Base-by-base conservation (phyloP, 495 filamentous ascomycete genomes). In the Talaromyces proteolyticus region DNA sequence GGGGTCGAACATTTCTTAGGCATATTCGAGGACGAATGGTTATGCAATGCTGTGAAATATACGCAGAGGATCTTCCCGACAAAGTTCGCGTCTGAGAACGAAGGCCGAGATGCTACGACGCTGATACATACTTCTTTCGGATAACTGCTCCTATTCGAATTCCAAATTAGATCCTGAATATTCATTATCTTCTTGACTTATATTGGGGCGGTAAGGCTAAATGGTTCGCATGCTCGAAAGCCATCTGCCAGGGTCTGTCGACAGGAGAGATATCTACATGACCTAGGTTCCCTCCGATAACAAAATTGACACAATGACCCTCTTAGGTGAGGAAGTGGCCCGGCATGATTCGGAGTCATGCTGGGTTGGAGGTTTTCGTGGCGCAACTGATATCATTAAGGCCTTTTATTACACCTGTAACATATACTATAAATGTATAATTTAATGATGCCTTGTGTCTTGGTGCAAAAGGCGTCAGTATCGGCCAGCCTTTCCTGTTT, bases 361-460 rank as follows among this genome's bases (percentile, higher is more conserved):
- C n/a, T n/a, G n/a, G n/a, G n/a, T n/a, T n/a, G 93, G 93, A 46
- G 93, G 93, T 46, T 75, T 96, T 34, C 80, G 93, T 25, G 79
- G 93, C 40, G 89, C 86, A 23, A 96, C 93, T 2, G 93, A 98
- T 68, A 95, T 98, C 56, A 78, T 96, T 63, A 98, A 96, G 71
- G 93, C 93, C 36, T 75, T 96, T 6, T 96, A n/a, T n/a, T n/a
- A n/a, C n/a, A n/a, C n/a, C n/a, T n/a, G n/a, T n/a, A n/a, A n/a
- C n/a, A n/a, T n/a, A n/a, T n/a, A n/a, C n/a, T n/a, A n/a, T n/a
- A n/a, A n/a, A n/a, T n/a, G n/a, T n/a, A n/a, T n/a, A n/a, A n/a
- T n/a, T n/a, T n/a, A n/a, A n/a, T n/a, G n/a, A n/a, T n/a, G n/a
- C n/a, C n/a, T n/a, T n/a, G n/a, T n/a, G 93, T 56, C 75, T 98